Percentiles rank a stretch among this genome's conserved stretches.
These are phyloP conservation scores for Acanthamoeba royreba DNA, from an alignment of 208 protist species.

Conservation along the genomic window DNA sequence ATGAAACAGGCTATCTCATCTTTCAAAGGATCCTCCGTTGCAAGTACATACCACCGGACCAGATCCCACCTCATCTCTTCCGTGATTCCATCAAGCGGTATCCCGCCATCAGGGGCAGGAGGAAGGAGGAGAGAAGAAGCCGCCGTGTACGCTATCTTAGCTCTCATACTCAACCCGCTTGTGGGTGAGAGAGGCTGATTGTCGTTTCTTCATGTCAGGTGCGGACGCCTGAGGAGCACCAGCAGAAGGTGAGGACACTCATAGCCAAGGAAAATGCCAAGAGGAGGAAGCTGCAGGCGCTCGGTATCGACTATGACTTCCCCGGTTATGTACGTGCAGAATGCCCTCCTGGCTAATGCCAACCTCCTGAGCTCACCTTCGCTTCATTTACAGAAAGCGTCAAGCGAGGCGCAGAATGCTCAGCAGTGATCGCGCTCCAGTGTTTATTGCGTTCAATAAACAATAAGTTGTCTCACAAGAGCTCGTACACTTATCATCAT, in stretches of 20 bases:
- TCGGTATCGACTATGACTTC: slow-evolving; percentile 70
- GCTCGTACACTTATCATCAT: too few species aligned
- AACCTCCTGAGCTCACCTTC: background rate
- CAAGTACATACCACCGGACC: slow-evolving; percentile 37
- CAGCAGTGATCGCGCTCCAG: too few species aligned
- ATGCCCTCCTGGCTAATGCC: background rate
- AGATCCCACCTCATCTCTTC: slow-evolving; percentile 58
- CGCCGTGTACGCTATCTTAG: background rate
- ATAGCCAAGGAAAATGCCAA: slow-evolving; percentile 37
- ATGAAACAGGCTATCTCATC: slow-evolving; percentile 54
- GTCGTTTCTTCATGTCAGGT: background rate
- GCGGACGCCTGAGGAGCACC: slow-evolving; percentile 9
- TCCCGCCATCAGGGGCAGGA: background rate
- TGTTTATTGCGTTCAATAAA: too few species aligned
- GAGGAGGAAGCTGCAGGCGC: slow-evolving; percentile 40
- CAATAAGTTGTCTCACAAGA: too few species aligned
- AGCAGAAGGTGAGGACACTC: background rate
- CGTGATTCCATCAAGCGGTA: slow-evolving; percentile 22
- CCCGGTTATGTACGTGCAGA: slow-evolving; percentile 43
- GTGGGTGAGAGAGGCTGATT: background rate
- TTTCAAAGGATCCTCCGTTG: slow-evolving; percentile 29
- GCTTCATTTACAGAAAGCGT: background rate
- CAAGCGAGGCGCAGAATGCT: too few species aligned
- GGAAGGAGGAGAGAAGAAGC: background rate
- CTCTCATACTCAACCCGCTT: background rate